phyloP scores from a whole-genome alignment of 2,329 filamentous ascomycete genomes.

The Fusarium nodosum region DNA sequence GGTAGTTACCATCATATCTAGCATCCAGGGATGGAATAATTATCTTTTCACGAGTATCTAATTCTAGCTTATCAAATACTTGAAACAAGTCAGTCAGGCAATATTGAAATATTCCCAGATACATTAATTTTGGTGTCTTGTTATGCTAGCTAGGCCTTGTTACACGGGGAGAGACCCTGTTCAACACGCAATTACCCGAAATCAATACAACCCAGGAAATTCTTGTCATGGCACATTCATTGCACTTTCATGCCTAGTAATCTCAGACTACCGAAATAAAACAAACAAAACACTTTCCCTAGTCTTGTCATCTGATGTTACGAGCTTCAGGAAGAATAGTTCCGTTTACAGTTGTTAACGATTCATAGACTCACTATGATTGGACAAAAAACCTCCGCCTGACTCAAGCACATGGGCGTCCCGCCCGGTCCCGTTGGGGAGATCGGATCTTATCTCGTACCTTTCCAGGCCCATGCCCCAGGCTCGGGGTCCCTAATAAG shows the following conservation, averaged over 20 bases:
- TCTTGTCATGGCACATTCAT: slow-evolving; percentile 12
- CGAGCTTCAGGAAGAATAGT: slow-evolving; percentile 3
- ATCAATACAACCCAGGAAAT: background rate
- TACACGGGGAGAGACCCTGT: background rate
- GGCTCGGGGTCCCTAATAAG: slow-evolving; percentile 3
- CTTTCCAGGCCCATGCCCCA: slow-evolving; percentile 1
- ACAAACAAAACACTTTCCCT: background rate
- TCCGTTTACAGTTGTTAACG: background rate
- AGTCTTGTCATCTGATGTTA: background rate
- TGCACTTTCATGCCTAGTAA: background rate
- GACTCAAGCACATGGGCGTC: slow-evolving; percentile 42
- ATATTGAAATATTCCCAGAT: background rate
- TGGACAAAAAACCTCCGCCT: slow-evolving; percentile 32
- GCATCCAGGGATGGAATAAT: too few relatives aligned
- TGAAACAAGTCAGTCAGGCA: background rate
- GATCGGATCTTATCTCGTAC: slow-evolving; percentile 38
- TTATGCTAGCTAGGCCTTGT: background rate
- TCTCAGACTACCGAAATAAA: background rate
- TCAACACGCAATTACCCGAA: background rate
- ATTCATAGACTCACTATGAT: slow-evolving; percentile 3
- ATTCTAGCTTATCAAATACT: background rate
- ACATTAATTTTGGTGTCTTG: background rate
- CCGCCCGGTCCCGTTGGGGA: slow-evolving; percentile 12
- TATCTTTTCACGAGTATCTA: background rate
- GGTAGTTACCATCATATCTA: background rate